phyloP scores from a whole-genome alignment of 1,284 basidiomycete species.

The Cutaneotrichosporon spelunceum region DNA sequence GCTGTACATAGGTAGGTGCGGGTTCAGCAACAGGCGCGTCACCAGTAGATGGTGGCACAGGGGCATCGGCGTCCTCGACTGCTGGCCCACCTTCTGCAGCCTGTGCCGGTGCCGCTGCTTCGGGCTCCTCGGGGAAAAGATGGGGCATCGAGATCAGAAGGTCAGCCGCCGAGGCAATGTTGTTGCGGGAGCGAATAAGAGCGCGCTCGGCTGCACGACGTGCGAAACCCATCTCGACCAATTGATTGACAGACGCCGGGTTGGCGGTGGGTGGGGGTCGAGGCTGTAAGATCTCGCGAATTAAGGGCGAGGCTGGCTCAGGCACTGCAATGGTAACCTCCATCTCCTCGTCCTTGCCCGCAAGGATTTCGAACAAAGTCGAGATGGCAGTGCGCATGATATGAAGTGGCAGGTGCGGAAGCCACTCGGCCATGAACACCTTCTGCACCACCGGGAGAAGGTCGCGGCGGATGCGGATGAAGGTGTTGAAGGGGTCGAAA shows the following conservation, averaged over 20 bases:
- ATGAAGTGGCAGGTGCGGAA: slow-evolving; percentile 67
- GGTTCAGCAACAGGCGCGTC: slow-evolving; percentile 2
- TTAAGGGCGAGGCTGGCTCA: slow-evolving; percentile 9
- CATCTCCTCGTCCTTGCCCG: slow-evolving; percentile 73
- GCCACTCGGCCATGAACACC: slow-evolving; percentile 83
- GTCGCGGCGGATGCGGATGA: slow-evolving; percentile 73
- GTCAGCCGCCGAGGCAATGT: slow-evolving; percentile 84
- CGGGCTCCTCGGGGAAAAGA: slow-evolving; percentile 56
- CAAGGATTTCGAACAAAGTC: slow-evolving; percentile 74
- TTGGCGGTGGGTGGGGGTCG: slow-evolving; percentile 56
- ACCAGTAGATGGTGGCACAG: slow-evolving; percentile 1
- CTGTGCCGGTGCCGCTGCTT: slow-evolving; percentile 14
- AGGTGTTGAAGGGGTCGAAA: slow-evolving; percentile 71
- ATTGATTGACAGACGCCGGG: slow-evolving; percentile 70
- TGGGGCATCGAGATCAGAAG: slow-evolving; percentile 79
- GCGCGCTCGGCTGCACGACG: slow-evolving; percentile 79
- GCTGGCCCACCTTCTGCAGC: slow-evolving; percentile 21
- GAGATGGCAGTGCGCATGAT: slow-evolving; percentile 72
- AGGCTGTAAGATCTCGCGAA: slow-evolving; percentile 7
- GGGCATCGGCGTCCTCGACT: slow-evolving; percentile 7
- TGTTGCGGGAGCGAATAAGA: slow-evolving; percentile 78
- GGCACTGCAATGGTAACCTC: slow-evolving; percentile 15
- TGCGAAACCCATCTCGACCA: slow-evolving; percentile 96
- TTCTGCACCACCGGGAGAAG: slow-evolving; percentile 65
- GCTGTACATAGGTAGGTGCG: slow-evolving; percentile 2